These are phyloP conservation scores for Psilocybe subaeruginosa DNA, from an alignment of 768 basidiomycete species.

Conservation along the genomic window DNA sequence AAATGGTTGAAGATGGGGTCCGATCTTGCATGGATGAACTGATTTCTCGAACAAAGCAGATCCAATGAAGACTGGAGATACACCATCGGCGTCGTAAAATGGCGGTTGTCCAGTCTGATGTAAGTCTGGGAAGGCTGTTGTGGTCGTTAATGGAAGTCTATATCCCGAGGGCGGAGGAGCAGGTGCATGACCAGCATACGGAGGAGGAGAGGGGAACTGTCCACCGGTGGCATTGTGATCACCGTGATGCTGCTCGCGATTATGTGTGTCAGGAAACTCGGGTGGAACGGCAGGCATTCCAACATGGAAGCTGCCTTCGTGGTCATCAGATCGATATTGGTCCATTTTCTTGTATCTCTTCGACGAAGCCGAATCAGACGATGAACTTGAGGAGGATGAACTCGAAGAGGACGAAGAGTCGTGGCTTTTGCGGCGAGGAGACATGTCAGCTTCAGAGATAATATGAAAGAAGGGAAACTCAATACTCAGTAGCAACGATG, in stretches of 20 bases:
- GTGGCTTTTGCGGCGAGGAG: slow-evolving; percentile 29
- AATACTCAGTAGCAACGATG: neutral
- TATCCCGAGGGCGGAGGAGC: slow-evolving; percentile 64
- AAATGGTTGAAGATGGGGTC: slow-evolving; percentile 53
- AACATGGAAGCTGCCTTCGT: slow-evolving; percentile 2
- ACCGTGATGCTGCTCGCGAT: neutral
- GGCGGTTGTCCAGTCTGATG: slow-evolving; percentile 51
- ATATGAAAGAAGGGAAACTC: neutral
- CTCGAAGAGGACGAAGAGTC: slow-evolving; percentile 26
- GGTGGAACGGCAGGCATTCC: slow-evolving; percentile 23
- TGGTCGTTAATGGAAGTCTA: slow-evolving; percentile 57
- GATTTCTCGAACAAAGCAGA: slow-evolving; percentile 69
- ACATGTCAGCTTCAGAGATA: neutral
- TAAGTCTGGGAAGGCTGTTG: slow-evolving; percentile 45
- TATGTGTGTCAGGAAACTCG: neutral
- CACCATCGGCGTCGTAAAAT: slow-evolving; percentile 58
- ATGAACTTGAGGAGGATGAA: slow-evolving; percentile 16
- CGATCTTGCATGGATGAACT: slow-evolving; percentile 87
- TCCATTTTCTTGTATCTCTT: slow-evolving; percentile 32
- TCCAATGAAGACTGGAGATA: slow-evolving; percentile 68
- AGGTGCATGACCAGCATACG: slow-evolving; percentile 10
- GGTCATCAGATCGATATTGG: slow-evolving; percentile 10
- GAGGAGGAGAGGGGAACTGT: slow-evolving; percentile 13
- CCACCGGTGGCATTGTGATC: neutral
- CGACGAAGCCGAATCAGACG: slow-evolving; percentile 27